Conservation (phyloP, 352 stramenopile genomes). For the Globisporangium carolinianum region DNA sequence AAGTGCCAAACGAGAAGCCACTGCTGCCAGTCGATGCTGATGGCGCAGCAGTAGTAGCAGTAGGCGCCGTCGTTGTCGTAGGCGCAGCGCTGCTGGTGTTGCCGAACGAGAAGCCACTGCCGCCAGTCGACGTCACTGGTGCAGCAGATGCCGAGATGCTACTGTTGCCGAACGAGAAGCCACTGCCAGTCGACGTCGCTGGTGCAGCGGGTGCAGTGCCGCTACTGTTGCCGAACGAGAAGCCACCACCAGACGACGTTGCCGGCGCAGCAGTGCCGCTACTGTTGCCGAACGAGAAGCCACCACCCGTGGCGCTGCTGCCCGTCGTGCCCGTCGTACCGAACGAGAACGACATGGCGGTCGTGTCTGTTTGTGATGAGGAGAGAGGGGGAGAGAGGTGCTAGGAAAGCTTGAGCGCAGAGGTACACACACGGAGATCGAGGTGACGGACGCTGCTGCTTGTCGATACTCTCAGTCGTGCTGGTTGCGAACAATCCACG, state of each 20-base stretch:
- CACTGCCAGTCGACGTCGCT: background rate
- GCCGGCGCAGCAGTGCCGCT: background rate
- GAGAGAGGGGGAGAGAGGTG: background rate
- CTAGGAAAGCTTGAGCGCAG: too few relatives aligned
- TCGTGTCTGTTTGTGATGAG: background rate
- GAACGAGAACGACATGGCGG: constrained; percentile 10
- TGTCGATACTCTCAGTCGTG: background rate
- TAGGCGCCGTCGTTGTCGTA: background rate
- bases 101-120: constrained; percentile 23
- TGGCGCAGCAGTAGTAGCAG: background rate
- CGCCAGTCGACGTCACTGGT: background rate
- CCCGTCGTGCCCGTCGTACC: constrained; percentile 4
- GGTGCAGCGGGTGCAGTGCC: background rate
- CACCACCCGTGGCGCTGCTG: constrained; percentile 2
- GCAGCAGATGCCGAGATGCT: background rate
- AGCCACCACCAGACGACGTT: constrained; percentile 4
- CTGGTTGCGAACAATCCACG: background rate
- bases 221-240: constrained; percentile 7
- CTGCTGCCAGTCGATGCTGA: constrained; percentile 12
- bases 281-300: constrained; percentile 31
- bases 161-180: constrained; percentile 3
- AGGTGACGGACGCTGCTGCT: background rate
- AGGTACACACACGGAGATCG: too few relatives aligned
- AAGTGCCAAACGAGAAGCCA: constrained; percentile 13
- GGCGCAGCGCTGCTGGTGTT: constrained; percentile 4